Percentiles rank a stretch among this genome's conserved stretches.
Conservation (phyloP, 2,329 filamentous ascomycete genomes). For the Nemania sp. region DNA sequence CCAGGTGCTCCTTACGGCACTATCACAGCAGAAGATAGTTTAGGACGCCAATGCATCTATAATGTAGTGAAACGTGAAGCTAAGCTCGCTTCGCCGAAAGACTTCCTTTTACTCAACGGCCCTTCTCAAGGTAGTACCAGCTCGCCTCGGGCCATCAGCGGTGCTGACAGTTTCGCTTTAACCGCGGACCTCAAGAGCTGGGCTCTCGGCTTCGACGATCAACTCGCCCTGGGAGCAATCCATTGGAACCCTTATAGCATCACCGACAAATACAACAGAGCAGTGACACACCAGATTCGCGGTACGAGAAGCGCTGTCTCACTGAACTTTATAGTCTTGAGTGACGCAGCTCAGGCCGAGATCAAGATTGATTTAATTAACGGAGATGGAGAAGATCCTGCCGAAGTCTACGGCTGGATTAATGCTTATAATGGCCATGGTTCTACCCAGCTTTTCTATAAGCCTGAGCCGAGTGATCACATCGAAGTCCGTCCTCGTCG, state of each 20-base stretch:
- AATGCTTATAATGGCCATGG: not conserved
- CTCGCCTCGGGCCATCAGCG: not conserved
- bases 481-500: not conserved
- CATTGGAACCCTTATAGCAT: not conserved
- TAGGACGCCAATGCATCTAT: not conserved
- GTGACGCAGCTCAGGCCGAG: not conserved
- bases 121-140: too few relatives aligned
- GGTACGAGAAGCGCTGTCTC: not conserved
- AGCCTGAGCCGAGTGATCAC: not conserved
- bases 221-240: not conserved
- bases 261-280: not conserved
- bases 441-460: not conserved
- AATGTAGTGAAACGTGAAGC: not conserved
- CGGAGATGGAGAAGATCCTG: not conserved
- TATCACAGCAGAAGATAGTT: not conserved
- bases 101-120: not conserved
- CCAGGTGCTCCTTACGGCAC: not conserved
- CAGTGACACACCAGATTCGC: not conserved
- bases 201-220: not conserved
- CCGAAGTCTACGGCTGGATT: not conserved
- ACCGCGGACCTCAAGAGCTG: not conserved
- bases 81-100: not conserved
- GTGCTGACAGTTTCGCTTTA: not conserved
- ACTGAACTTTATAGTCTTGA: not conserved
- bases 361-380: not conserved